phyloP scores from a whole-genome alignment of 2,329 filamentous ascomycete species.

The Aspergillus pseudoviridinutans region DNA sequence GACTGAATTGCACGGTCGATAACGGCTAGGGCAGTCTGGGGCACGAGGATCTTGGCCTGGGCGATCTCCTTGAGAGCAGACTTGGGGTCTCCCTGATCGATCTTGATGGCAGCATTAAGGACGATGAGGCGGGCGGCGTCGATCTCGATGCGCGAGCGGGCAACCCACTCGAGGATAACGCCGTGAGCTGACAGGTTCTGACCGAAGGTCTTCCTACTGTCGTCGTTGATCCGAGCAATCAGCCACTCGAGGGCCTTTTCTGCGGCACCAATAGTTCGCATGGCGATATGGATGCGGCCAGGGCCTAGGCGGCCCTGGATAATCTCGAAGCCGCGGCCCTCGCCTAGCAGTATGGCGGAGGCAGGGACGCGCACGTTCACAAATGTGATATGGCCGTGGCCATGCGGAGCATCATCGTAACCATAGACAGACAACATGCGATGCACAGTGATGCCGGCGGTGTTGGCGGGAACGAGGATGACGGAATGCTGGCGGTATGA shows the following conservation, averaged over 20 bases:
- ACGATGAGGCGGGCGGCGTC: slow-evolving; percentile 86
- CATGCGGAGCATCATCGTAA: slow-evolving; percentile 97
- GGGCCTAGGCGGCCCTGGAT: slow-evolving; percentile 96
- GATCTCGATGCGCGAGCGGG: slow-evolving; percentile 86
- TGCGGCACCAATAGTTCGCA: slow-evolving; percentile 90
- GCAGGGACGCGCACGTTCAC: slow-evolving; percentile 83
- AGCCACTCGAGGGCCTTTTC: slow-evolving; percentile 93
- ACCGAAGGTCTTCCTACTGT: slow-evolving; percentile 84
- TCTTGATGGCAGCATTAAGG: slow-evolving; percentile 90
- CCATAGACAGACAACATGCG: slow-evolving; percentile 93
- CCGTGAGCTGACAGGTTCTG: slow-evolving; percentile 84
- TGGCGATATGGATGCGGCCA: slow-evolving; percentile 95
- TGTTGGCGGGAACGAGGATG: slow-evolving; percentile 75
- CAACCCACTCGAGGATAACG: slow-evolving; percentile 92
- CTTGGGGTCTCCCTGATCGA: slow-evolving; percentile 86
- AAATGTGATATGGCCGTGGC: slow-evolving; percentile 90
- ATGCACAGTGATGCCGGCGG: slow-evolving; percentile 84
- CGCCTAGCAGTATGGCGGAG: slow-evolving; percentile 81
- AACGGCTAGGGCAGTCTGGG: slow-evolving; percentile 73
- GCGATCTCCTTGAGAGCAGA: slow-evolving; percentile 88
- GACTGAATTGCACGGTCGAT: slow-evolving; percentile 94
- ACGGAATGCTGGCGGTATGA: slow-evolving; percentile 90
- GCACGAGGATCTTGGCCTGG: slow-evolving; percentile 92
- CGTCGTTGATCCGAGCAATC: slow-evolving; percentile 90
- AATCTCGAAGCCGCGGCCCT: slow-evolving; percentile 94